Evolutionary conservation across 192 early-diverging fungal species (phyloP).

Genomic region (Gaertneriomyces semiglobifer): DNA sequence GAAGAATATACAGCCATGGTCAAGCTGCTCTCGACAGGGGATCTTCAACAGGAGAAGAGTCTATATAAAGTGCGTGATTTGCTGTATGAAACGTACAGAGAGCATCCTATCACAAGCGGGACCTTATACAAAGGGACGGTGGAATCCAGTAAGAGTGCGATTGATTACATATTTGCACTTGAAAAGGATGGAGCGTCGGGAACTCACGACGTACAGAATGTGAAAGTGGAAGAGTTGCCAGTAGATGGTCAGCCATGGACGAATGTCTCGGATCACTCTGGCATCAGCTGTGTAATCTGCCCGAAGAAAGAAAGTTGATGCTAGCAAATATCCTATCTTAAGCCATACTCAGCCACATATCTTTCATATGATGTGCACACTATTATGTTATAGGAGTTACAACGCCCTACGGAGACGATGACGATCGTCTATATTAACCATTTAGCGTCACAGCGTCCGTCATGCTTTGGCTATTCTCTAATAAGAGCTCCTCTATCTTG

Average conservation of each 20-base stretch:
- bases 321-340: too few relatives aligned
- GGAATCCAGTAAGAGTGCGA: conserved; percentile 8
- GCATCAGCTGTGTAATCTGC: conserved; percentile 13
- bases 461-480: too few relatives aligned
- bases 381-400: too few relatives aligned
- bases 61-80: conserved; percentile 43
- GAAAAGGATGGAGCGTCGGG: not conserved
- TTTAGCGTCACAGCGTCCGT: too few relatives aligned
- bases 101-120: conserved; percentile 67
- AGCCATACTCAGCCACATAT: too few relatives aligned
- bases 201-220: not conserved
- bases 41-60: too few relatives aligned
- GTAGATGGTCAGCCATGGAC: conserved; percentile 10
- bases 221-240: conserved; percentile 15
- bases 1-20: conserved; percentile 40
- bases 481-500: too few relatives aligned
- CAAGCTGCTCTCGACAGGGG: conserved; percentile 9
- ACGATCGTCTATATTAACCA: too few relatives aligned
- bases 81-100: conserved; percentile 53
- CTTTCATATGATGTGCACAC: too few relatives aligned
- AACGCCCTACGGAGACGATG: too few relatives aligned
- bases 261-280: conserved; percentile 16
- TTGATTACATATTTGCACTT: conserved; percentile 10
- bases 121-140: conserved; percentile 11
- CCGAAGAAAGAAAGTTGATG: not conserved